A percentile compares a stretch with the other conserved stretches of the same genome.
Conservation (phyloP, 768 basidiomycete species). For the Amanita pseudoporphyria region DNA sequence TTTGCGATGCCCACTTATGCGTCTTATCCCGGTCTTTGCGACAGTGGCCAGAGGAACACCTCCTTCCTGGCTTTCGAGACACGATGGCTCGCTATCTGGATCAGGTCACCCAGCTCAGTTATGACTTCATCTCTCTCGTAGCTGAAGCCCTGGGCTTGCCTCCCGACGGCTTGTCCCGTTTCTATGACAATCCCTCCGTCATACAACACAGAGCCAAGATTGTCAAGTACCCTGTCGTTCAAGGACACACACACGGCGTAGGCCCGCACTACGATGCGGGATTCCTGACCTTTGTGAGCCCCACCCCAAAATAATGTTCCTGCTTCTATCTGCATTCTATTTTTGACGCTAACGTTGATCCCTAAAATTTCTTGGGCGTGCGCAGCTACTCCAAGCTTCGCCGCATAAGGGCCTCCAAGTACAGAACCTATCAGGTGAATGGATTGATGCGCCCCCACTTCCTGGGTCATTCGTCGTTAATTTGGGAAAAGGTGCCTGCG, state of each 20-base stretch:
- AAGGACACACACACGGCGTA: conserved; percentile 54
- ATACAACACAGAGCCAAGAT: conserved; percentile 77
- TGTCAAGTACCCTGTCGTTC: conserved; percentile 63
- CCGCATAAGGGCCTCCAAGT: conserved; percentile 73
- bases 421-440: conserved; percentile 69
- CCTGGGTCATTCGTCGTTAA: conserved; percentile 77
- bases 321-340: background rate
- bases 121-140: conserved; percentile 50
- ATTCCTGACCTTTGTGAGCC: conserved; percentile 68
- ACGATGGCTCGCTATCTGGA: conserved; percentile 48
- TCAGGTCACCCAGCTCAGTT: conserved; percentile 50
- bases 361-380: background rate
- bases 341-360: too few species aligned
- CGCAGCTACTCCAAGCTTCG: conserved; percentile 71
- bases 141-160: conserved; percentile 63
- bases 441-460: conserved; percentile 77
- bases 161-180: conserved; percentile 47
- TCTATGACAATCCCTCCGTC: conserved; percentile 48
- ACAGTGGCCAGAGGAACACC: conserved; percentile 71
- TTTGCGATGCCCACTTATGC: background rate
- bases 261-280: conserved; percentile 81
- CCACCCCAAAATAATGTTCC: background rate
- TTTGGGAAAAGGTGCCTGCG: conserved; percentile 52
- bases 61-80: conserved; percentile 61
- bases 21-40: background rate